Conservation (phyloP, 2,329 filamentous ascomycete species). For the Periglandula ipomoeae region DNA sequence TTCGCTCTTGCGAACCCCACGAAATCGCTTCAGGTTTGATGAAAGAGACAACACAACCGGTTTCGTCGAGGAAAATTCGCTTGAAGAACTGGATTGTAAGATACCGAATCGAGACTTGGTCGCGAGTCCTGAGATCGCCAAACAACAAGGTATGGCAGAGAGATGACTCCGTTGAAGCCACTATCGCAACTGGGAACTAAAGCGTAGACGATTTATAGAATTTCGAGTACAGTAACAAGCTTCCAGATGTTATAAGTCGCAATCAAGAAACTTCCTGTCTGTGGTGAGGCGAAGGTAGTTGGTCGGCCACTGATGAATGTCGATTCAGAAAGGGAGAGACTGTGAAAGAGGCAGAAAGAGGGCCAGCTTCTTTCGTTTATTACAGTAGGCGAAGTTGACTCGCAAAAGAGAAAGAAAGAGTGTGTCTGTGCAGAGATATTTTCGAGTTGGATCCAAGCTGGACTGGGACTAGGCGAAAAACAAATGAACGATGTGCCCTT, state of each 20-base stretch:
- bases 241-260: not conserved
- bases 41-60: not conserved
- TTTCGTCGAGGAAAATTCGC: not conserved
- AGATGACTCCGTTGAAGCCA: not conserved
- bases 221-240: not conserved
- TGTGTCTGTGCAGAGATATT: not conserved
- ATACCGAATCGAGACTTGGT: not conserved
- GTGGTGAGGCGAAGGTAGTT: not conserved
- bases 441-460: constrained; percentile 1
- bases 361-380: constrained; percentile 5
- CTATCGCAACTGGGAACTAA: not conserved
- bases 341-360: constrained; percentile 1
- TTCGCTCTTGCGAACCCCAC: not conserved
- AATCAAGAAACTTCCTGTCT: not conserved
- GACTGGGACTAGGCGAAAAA: constrained; percentile 5
- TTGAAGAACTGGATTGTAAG: not conserved
- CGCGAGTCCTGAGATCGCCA: not conserved
- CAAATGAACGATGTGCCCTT: constrained; percentile 4
- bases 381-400: not conserved
- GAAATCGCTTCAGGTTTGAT: not conserved
- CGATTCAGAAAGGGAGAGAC: not conserved
- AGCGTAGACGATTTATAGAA: not conserved
- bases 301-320: not conserved
- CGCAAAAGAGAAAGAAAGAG: not conserved
- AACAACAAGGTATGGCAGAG: not conserved